Percentiles rank a stretch among this genome's conserved stretches.
Conservation (phyloP, 2,329 filamentous ascomycete genomes). For the Intubia oerlemansii region DNA sequence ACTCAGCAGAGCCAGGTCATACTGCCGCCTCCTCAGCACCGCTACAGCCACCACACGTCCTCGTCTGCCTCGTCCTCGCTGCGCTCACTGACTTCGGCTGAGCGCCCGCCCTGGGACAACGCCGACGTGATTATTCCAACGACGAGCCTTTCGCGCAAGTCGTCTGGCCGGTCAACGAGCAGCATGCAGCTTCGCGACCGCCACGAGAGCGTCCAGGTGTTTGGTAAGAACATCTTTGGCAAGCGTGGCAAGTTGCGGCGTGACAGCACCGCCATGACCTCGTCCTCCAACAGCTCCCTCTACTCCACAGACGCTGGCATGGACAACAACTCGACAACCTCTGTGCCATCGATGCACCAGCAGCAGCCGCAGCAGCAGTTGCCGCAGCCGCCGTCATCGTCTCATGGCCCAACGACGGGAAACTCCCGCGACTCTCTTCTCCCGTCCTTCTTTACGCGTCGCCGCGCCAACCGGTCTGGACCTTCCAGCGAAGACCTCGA, state of each 20-base stretch:
- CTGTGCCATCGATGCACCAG: slow-evolving; percentile 9
- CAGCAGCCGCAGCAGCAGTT: too few relatives aligned
- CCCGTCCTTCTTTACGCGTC: slow-evolving; percentile 28
- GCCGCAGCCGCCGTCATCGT: slow-evolving; percentile 10
- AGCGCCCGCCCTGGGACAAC: slow-evolving; percentile 28
- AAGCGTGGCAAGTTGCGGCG: slow-evolving; percentile 29
- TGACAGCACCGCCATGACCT: slow-evolving; percentile 18
- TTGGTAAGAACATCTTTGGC: slow-evolving; percentile 37
- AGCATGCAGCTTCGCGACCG: slow-evolving; percentile 30
- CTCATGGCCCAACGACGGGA: slow-evolving; percentile 10
- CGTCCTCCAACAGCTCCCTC: slow-evolving; percentile 24
- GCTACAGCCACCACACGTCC: slow-evolving; percentile 20
- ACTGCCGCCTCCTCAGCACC: slow-evolving; percentile 1
- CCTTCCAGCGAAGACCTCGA: slow-evolving; percentile 9
- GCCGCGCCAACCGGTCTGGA: slow-evolving; percentile 18
- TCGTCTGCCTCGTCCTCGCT: slow-evolving; percentile 36
- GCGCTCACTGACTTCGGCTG: slow-evolving; percentile 21
- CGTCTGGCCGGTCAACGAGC: slow-evolving; percentile 32
- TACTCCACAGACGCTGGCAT: slow-evolving; percentile 20
- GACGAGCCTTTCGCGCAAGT: slow-evolving; percentile 25
- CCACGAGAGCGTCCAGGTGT: slow-evolving; percentile 35
- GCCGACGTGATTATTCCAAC: slow-evolving; percentile 17
- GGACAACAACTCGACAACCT: slow-evolving; percentile 3
- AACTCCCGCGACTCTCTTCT: slow-evolving; percentile 13
- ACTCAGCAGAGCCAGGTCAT: slow-evolving; percentile 15